Evolutionary conservation across 1,284 basidiomycete genomes (phyloP).

Genomic region (Testicularia cyperi): DNA sequence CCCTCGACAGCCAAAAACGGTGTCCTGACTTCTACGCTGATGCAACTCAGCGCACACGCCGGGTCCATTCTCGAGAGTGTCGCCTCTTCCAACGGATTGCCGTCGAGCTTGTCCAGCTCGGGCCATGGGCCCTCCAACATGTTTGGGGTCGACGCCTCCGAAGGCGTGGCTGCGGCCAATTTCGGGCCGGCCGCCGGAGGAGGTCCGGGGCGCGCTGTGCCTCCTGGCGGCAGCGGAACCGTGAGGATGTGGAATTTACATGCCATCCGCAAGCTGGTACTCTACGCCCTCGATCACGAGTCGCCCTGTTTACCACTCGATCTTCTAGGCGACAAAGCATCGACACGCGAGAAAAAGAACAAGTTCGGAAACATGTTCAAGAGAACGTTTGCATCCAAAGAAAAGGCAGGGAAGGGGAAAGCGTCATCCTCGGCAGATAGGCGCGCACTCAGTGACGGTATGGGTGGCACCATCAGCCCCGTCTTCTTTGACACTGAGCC

Average conservation of each 20-base stretch:
- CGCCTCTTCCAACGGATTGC: conserved; percentile 1
- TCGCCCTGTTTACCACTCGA: conserved; percentile 16
- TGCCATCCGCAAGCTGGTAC: conserved; percentile 31
- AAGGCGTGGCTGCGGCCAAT: conserved; percentile 28
- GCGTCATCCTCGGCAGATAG: neutral
- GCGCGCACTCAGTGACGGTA: neutral
- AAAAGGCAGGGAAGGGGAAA: conserved; percentile 2
- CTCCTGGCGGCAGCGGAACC: conserved; percentile 30
- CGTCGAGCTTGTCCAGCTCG: conserved; percentile 9
- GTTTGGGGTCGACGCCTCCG: conserved; percentile 2
- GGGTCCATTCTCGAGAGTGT: conserved; percentile 32
- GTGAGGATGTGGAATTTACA: conserved; percentile 51
- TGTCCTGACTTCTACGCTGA: conserved; percentile 15
- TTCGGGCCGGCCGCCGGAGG: conserved; percentile 39
- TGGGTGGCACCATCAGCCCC: conserved; percentile 6
- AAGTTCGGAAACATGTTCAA: conserved; percentile 29
- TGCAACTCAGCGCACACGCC: conserved; percentile 37
- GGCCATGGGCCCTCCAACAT: conserved; percentile 2
- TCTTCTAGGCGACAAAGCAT: conserved; percentile 5
- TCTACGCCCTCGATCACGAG: conserved; percentile 33
- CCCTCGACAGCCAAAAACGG: conserved; percentile 7
- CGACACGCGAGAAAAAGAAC: conserved; percentile 4
- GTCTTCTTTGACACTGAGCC: neutral
- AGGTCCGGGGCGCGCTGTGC: conserved; percentile 30
- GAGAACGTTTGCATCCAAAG: conserved; percentile 24